Base-by-base conservation (phyloP, 306 rosid species). In the Quercus wislizeni region DNA sequence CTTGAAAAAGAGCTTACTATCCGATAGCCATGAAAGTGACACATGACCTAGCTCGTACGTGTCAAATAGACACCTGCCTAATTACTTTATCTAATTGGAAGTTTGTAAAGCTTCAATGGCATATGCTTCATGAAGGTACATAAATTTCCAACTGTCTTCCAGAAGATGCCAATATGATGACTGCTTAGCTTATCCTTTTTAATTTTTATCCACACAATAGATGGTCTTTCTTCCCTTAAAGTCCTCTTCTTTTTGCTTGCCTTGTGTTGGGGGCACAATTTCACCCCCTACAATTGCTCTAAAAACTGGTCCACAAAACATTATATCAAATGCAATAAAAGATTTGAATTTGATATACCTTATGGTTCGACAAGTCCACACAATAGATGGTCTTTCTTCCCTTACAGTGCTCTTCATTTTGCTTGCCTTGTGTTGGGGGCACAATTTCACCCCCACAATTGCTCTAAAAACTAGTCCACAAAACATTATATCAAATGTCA, bases 81-180 rank as follows among this genome's bases (percentile, higher is more conserved):
- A 58, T 35, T 52, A n/a, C 12, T 31, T 21, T 5, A 49, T 5
- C 5, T 4, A 65, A 28, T 20, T 62, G 68, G 58, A 54, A 19
- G 9, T 23, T 33, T 61, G 20, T 33, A 3, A 19, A 55, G 18
- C 17, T 77, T 77, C 74, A 69, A 55, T 77, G 20, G 73, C 63
- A 61, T 55, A 56, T 69, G 81, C 71, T 77, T 12, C 54, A 11
- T 18, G 38, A 77, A 62, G 30, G n/a, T 43, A 15, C 74, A 52
- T 13, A 31, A 54, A 67, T 30, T 71, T 43, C 71, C 33, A 69
- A 11, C 1, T 19, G 14, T 46, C 21, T 35, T 35, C 41, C 0
- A 6, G 9, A 35, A 35, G 41, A 35, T 35, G 41, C 41, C 41
- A 35, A 35, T 35, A 35, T 35, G 8, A 35, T 35, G 41, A 35